Percentiles rank a stretch among this genome's conserved stretches.
Evolutionary conservation across 768 basidiomycete genomes (phyloP).

Genomic region (Rhodotorula taiwanensis): DNA sequence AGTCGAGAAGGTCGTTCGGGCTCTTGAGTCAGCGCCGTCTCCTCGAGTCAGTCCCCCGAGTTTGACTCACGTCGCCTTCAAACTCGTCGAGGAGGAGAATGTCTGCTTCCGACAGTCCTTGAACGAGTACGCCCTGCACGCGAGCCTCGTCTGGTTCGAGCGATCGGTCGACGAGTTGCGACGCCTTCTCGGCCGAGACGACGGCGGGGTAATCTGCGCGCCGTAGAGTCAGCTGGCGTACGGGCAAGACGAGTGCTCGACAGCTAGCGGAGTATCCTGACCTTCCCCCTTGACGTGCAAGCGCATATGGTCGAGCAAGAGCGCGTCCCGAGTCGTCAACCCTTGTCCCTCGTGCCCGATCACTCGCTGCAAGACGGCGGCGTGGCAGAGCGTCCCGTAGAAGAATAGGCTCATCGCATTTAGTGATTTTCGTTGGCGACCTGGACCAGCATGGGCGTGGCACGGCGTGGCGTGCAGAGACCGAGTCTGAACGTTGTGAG

Average conservation of each 20-base stretch:
- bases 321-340: constrained; percentile 64
- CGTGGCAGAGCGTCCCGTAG: constrained; percentile 77
- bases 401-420: constrained; percentile 73
- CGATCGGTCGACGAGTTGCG: constrained; percentile 50
- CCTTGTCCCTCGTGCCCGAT: constrained; percentile 61
- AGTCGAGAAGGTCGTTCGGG: too few species aligned
- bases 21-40: too few species aligned
- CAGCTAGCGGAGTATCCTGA: background rate
- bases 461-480: too few species aligned
- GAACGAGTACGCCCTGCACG: constrained; percentile 72
- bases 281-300: constrained; percentile 60
- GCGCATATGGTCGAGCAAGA: constrained; percentile 72
- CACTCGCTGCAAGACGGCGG: constrained; percentile 68
- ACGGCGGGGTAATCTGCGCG: constrained; percentile 72
- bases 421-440: background rate
- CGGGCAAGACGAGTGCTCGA: background rate
- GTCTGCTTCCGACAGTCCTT: constrained; percentile 61
- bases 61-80: constrained; percentile 59
- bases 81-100: constrained; percentile 67
- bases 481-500: too few species aligned
- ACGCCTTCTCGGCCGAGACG: constrained; percentile 55
- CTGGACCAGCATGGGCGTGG: background rate
- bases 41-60: too few species aligned
- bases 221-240: too few species aligned
- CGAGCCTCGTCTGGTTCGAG: constrained; percentile 58